Conservation (phyloP, 805 yeast species). For the Suhomyces prunicola region DNA sequence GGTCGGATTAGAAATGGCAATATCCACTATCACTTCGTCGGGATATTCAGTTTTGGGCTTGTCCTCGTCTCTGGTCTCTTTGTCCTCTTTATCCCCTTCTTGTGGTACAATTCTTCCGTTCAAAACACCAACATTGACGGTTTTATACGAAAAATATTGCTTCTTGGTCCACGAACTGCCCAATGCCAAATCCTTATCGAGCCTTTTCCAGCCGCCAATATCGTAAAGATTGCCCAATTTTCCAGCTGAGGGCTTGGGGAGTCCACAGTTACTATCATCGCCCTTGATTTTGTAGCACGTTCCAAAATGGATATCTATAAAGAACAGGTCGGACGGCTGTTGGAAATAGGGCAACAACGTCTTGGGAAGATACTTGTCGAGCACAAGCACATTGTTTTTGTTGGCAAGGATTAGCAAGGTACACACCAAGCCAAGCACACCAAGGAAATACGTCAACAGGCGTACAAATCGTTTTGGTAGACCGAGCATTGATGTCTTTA, state of each 20-base stretch:
- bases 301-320: constrained; percentile 42
- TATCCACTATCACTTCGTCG: constrained; percentile 34
- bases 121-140: constrained; percentile 20
- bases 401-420: constrained; percentile 37
- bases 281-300: constrained; percentile 26
- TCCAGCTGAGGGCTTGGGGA: constrained; percentile 22
- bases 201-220: constrained; percentile 36
- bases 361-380: constrained; percentile 23
- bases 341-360: constrained; percentile 28
- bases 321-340: constrained; percentile 34
- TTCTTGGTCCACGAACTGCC: constrained; percentile 42
- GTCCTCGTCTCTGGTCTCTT: not conserved
- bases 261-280: constrained; percentile 24
- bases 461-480: constrained; percentile 34
- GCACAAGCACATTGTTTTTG: constrained; percentile 33
- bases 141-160: constrained; percentile 37
- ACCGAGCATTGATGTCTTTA: constrained; percentile 12
- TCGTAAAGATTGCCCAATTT: constrained; percentile 20
- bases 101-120: constrained; percentile 6
- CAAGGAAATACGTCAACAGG: constrained; percentile 19
- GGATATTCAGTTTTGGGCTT: constrained; percentile 4
- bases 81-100: not conserved
- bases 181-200: constrained; percentile 48
- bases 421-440: constrained; percentile 16
- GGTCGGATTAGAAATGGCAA: constrained; percentile 36